Percentiles rank a stretch among this genome's conserved stretches.
Conservation (phyloP, 129 eudicot species). For the Helianthus annuus region DNA sequence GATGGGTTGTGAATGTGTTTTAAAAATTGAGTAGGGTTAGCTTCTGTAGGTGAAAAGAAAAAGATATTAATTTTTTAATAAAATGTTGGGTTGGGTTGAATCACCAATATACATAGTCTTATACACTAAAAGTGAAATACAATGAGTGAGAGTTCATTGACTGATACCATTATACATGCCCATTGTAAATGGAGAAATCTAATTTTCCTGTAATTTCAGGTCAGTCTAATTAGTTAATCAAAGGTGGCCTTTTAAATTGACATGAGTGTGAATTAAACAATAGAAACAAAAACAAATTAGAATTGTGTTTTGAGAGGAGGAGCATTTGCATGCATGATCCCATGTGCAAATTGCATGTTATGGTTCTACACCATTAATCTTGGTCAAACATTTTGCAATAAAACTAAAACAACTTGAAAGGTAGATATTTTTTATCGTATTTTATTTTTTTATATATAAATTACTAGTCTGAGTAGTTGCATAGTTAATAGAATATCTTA, state of each 20-base stretch:
- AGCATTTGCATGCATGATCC: conserved; percentile 43
- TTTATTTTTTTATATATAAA: background rate
- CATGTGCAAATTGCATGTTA: conserved; percentile 44
- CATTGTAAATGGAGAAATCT: conserved; percentile 9
- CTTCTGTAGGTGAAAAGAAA: too few species aligned
- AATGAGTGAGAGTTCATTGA: too few species aligned
- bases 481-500: background rate
- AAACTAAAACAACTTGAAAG: conserved; percentile 27
- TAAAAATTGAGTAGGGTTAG: too few species aligned
- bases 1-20: too few species aligned
- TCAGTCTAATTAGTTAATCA: conserved; percentile 10
- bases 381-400: conserved; percentile 34
- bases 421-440: background rate
- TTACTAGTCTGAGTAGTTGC: background rate
- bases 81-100: too few species aligned
- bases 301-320: background rate
- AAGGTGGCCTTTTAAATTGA: conserved; percentile 4
- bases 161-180: too few species aligned
- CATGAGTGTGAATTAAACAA: background rate
- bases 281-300: conserved; percentile 6
- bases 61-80: too few species aligned
- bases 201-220: background rate
- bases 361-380: conserved; percentile 21
- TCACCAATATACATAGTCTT: too few species aligned
- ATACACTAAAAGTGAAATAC: too few species aligned